Evolutionary conservation across 441 rosid genomes (phyloP).

Genomic region (Populus hybrid): DNA sequence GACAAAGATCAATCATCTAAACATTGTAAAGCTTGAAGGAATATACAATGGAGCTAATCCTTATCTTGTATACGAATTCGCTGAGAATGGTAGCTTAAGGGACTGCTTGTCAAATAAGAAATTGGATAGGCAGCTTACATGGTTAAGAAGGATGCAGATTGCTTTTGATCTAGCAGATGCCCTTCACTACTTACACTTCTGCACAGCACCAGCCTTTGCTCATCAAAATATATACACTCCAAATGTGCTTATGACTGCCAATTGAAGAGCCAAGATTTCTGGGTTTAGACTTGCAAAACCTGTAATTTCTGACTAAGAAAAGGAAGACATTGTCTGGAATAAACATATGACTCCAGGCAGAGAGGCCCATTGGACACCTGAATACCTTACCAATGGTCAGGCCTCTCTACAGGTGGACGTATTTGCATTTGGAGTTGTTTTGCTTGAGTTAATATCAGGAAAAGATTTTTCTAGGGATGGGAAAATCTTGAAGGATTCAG

Average conservation of each 20-base stretch:
- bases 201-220: slow-evolving; percentile 27
- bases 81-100: slow-evolving; percentile 28
- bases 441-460: slow-evolving; percentile 26
- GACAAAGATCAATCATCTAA: slow-evolving; percentile 29
- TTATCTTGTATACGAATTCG: slow-evolving; percentile 29
- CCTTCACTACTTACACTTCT: slow-evolving; percentile 32
- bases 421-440: slow-evolving; percentile 26
- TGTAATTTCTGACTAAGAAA: neutral
- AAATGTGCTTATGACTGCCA: slow-evolving; percentile 1
- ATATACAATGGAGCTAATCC: slow-evolving; percentile 15
- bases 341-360: neutral
- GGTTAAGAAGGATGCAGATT: slow-evolving; percentile 33
- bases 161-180: slow-evolving; percentile 36
- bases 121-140: slow-evolving; percentile 27
- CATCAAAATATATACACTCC: slow-evolving; percentile 13
- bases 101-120: slow-evolving; percentile 8
- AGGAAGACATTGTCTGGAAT: neutral
- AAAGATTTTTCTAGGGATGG: slow-evolving; percentile 25
- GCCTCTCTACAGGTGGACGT: too few relatives aligned
- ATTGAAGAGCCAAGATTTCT: slow-evolving; percentile 12
- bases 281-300: slow-evolving; percentile 10
- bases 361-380: neutral
- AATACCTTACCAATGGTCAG: neutral
- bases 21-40: slow-evolving; percentile 30
- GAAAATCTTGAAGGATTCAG: slow-evolving; percentile 15